Percentiles rank a stretch among this genome's conserved stretches.
phyloP scores from a whole-genome alignment of 2,329 filamentous ascomycete species.

The Pyricularia pennisetigena region DNA sequence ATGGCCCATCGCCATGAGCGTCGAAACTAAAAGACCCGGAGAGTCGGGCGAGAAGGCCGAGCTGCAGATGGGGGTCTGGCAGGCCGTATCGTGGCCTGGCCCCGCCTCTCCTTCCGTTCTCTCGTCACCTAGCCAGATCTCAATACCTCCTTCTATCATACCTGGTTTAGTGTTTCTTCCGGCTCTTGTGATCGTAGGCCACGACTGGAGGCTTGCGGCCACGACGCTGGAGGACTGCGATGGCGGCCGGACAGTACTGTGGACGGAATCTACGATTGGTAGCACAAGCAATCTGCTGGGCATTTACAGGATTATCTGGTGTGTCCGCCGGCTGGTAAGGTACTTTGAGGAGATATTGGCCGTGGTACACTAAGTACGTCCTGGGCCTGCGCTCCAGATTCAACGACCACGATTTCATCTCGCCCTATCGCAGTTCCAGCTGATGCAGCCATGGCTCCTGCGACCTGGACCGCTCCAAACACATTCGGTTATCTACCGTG shows the following conservation, averaged over 20 bases:
- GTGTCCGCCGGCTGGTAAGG: neutral
- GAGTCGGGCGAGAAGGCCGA: neutral
- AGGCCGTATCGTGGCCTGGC: constrained; percentile 3
- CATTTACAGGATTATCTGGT: constrained; percentile 3
- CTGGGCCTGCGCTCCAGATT: neutral
- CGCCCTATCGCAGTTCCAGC: no score
- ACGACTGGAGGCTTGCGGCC: neutral
- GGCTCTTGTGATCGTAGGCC: neutral
- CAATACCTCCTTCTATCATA: neutral
- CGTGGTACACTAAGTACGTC: constrained; percentile 1
- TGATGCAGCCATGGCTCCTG: no score
- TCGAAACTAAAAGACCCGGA: constrained; percentile 4
- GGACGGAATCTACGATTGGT: neutral
- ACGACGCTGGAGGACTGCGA: neutral
- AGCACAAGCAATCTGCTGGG: neutral
- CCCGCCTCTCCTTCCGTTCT: no score
- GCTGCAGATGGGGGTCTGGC: constrained; percentile 5
- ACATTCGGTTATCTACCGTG: no score
- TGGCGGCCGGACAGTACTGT: neutral
- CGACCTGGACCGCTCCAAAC: no score
- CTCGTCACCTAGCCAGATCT: neutral
- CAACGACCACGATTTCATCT: no score
- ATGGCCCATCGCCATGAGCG: constrained; percentile 6
- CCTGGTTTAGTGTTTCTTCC: neutral
- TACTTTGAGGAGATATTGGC: neutral